phyloP scores from a whole-genome alignment of 2,329 filamentous ascomycete genomes.

The Colletotrichum eremochloae region DNA sequence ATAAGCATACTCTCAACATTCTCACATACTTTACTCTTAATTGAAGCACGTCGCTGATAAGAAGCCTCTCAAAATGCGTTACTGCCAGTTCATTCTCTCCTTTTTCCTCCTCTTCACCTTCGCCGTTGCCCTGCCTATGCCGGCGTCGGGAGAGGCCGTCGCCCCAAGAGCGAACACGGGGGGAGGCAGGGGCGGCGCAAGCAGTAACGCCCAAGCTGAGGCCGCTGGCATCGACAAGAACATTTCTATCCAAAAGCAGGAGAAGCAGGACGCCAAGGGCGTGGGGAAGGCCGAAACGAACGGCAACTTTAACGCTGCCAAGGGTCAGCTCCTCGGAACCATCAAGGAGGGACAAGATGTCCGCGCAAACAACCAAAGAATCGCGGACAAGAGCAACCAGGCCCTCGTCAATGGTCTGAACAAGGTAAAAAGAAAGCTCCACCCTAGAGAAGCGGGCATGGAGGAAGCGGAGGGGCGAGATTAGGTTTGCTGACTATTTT shows the following conservation, averaged over 20 bases:
- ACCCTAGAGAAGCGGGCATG: too few relatives aligned
- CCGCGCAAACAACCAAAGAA: slow-evolving; percentile 21
- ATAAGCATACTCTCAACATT: background rate
- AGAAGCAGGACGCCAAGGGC: slow-evolving; percentile 12
- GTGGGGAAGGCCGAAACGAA: slow-evolving; percentile 13
- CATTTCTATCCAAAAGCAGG: slow-evolving; percentile 26
- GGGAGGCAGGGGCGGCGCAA: slow-evolving; percentile 1
- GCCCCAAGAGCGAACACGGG: slow-evolving; percentile 8
- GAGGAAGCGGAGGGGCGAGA: too few relatives aligned
- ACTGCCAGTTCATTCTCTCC: slow-evolving; percentile 20
- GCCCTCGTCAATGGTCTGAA: slow-evolving; percentile 12
- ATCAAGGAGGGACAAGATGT: slow-evolving; percentile 5
- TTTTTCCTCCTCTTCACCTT: slow-evolving; percentile 28
- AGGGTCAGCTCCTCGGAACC: background rate
- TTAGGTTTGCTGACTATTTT: background rate
- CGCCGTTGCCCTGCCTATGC: slow-evolving; percentile 23
- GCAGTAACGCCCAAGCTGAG: background rate
- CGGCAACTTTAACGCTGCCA: background rate
- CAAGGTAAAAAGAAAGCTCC: slow-evolving; percentile 2
- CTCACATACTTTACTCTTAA: background rate
- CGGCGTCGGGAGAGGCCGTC: slow-evolving; percentile 14
- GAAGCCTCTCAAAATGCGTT: slow-evolving; percentile 12
- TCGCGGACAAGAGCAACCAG: slow-evolving; percentile 22
- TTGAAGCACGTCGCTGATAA: background rate
- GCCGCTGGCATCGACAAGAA: slow-evolving; percentile 26